Evolutionary conservation across 768 basidiomycete genomes (phyloP), one percentile per base, ranked within the genome.

Genomic region (Xerocomus potaroensis): DNA sequence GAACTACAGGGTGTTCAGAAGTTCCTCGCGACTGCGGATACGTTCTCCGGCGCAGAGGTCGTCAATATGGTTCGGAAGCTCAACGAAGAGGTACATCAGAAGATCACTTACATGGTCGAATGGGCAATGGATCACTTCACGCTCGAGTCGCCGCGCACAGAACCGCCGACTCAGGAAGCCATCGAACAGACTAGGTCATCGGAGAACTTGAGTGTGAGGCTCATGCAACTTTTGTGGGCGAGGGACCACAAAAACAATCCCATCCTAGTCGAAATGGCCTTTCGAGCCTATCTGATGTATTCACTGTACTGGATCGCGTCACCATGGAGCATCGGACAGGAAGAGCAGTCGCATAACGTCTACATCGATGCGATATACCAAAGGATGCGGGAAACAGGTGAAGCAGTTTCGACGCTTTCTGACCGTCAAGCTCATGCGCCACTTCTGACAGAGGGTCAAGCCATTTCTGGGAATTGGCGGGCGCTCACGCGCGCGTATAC

Each of bases 1-100:
- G 73, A 78, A 55, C 63, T 73, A 6, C 65, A 67, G 10, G 72
- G 69, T 1, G 67, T 65, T 5, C 75, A 75, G 52, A 63, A 50
- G 40, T 79, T 73, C 62, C 57, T 74, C 37, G 61, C 66, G 14
- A 71, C 65, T 27, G 66, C 64, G 7, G 74, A 78, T 49, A 31
- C 56, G 1, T 60, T 69, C 33, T 72, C 78, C 0, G 69, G 68
- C 10, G 68, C 69, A 8, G 78, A 81, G 26, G 69, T 79, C 6
- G 58, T 71, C 24, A 53, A 57, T 6, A 65, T 70, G 48, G 57
- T 80, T 4, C 66, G 69, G 34, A 63, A 61, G 15, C 57, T 80
- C 32, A 75, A 79, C 49, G 58, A 69, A 14, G 70, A 71, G 47
- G 73, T 78, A 16, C 70, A 66, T 36, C 75, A 79, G 49, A 66